Evolutionary conservation across 495 filamentous ascomycete genomes (phyloP).

Genomic region (Letharia lupina): DNA sequence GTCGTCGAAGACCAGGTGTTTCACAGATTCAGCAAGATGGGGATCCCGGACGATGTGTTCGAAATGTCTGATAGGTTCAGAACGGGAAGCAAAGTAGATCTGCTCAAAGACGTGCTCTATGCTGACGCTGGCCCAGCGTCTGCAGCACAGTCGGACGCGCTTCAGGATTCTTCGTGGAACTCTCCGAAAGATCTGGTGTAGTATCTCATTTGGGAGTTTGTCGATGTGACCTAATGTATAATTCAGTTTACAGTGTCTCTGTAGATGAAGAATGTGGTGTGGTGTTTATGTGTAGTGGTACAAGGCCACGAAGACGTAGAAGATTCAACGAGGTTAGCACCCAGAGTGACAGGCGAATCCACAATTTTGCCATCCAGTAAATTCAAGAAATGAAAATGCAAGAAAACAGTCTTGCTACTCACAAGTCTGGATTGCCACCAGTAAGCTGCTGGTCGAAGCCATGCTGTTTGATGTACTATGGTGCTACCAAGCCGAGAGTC

Average conservation of each 20-base stretch:
- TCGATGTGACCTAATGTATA: background rate
- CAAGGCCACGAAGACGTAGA: background rate
- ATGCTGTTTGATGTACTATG: background rate
- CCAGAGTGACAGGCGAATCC: background rate
- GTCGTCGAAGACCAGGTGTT: slow-evolving; percentile 2
- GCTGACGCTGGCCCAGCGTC: background rate
- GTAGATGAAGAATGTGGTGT: background rate
- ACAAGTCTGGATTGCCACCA: background rate
- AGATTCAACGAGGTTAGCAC: background rate
- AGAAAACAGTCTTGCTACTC: background rate
- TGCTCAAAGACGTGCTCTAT: background rate
- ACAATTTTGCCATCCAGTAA: background rate
- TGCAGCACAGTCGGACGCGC: background rate
- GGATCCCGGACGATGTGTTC: background rate
- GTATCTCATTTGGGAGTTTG: background rate
- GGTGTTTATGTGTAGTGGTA: background rate
- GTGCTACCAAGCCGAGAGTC: background rate
- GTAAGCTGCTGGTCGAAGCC: background rate
- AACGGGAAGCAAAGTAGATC: background rate
- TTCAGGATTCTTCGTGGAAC: background rate
- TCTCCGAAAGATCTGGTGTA: background rate
- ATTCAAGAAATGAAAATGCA: background rate
- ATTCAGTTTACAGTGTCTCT: background rate
- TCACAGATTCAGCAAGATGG: background rate
- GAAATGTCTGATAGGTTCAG: background rate